These are phyloP conservation scores for Candida lessepsii DNA, from an alignment of 805 yeast species.

Conservation along the genomic window DNA sequence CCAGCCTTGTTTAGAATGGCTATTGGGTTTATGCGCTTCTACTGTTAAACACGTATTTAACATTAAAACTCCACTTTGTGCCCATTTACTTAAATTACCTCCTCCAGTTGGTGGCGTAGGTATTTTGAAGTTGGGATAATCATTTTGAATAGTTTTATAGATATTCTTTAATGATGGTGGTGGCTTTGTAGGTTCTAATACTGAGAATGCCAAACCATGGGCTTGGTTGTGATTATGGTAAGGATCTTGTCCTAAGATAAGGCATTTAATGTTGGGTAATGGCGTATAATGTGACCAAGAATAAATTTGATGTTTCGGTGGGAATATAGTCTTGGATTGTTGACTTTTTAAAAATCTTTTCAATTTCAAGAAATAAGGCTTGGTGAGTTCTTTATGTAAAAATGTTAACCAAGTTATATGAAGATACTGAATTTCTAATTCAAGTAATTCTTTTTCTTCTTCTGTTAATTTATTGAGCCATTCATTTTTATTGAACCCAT, in stretches of 20 bases:
- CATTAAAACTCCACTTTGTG: constrained; percentile 80
- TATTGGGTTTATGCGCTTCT: constrained; percentile 87
- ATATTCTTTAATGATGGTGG: constrained; percentile 88
- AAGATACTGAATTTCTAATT: constrained; percentile 66
- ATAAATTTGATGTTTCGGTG: constrained; percentile 73
- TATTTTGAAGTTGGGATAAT: constrained; percentile 64
- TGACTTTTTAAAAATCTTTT: constrained; percentile 62
- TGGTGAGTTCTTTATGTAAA: constrained; percentile 68
- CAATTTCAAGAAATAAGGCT: constrained; percentile 77
- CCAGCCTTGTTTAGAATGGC: constrained; percentile 93
- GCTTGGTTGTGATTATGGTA: constrained; percentile 93
- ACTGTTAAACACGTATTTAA: constrained; percentile 89
- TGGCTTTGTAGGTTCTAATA: constrained; percentile 70
- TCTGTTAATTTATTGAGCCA: constrained; percentile 51
- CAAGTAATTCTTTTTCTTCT: constrained; percentile 52
- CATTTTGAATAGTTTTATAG: constrained; percentile 66
- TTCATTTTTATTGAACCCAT: constrained; percentile 45
- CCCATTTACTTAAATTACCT: constrained; percentile 81
- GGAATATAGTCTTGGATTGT: constrained; percentile 58
- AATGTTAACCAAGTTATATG: constrained; percentile 77
- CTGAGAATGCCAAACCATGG: constrained; percentile 94
- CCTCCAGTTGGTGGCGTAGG: constrained; percentile 47
- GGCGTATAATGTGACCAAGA: constrained; percentile 93
- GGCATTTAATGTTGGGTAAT: constrained; percentile 65
- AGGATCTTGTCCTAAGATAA: constrained; percentile 94